Evolutionary conservation across 306 rosid genomes (phyloP), one percentile per base, ranked within the genome.

Genomic region (Sicyos edulis): DNA sequence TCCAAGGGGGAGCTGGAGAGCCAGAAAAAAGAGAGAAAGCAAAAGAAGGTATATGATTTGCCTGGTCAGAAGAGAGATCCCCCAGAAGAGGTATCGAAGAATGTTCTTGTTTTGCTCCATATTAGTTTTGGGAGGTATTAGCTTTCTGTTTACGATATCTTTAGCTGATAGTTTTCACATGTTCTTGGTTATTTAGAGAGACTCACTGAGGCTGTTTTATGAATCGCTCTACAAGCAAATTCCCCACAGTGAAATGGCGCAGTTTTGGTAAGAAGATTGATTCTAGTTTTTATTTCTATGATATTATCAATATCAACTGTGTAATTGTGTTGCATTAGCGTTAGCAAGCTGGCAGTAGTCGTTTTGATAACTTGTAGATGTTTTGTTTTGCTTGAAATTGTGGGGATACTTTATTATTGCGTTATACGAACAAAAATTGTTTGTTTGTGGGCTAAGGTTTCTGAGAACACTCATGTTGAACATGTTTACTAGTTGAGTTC

Each of bases 21-120:
- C 64, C 75, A 63, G 73, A 88, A 76, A 80, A 81, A 19, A 60
- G 81, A 71, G 78, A 83, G 74, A 77, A 89, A 24, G 78, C 88
- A 74, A 63, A 88, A 34, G 77, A 90, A 90, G 85, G 90, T 85
- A 62, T 92, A 83, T 78, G 89, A 85, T 74, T 83, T 92, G 71
- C 91, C 98, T 69, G 98, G 96, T 34, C 96, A 92, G 85, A 92
- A 87, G 83, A 88, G 96, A 72, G 96, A 92, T 75, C 76, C 93
- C 9, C 98, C 98, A 4, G 88, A 76, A 37, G 91, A 88, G 96
- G 98, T 88, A 54, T 32, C 29, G 10, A 65, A 11, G 12, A 17
- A 32, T 70, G 64, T 14, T 42, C 50, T 55, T 76, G 68, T 0
- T 15, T 26, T 26, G 32, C 32, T 26, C 34, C 13, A 62, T 65